These are phyloP conservation scores for Smittium culicis DNA, from an alignment of 371 early-diverging fungal species.

Conservation along the genomic window DNA sequence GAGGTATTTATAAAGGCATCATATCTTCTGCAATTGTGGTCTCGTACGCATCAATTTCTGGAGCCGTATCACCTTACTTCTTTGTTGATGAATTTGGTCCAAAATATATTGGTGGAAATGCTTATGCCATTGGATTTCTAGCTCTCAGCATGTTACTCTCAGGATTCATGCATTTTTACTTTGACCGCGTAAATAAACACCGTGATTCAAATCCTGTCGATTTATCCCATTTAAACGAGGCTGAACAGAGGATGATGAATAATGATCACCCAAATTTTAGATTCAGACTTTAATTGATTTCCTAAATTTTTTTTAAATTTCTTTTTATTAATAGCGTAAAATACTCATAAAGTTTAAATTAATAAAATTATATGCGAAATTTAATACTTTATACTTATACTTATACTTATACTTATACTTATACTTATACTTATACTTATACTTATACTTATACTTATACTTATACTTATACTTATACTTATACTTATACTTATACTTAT, in stretches of 20 bases:
- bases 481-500: too few species aligned
- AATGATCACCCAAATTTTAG: conserved; percentile 10
- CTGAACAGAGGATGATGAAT: conserved; percentile 4
- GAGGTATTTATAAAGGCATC: conserved; percentile 6
- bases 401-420: too few species aligned
- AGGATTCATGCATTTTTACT: not conserved
- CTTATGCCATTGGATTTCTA: not conserved
- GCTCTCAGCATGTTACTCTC: not conserved
- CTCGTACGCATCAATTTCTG: not conserved
- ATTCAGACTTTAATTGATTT: conserved; percentile 8
- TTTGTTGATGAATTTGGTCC: not conserved
- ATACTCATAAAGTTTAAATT: too few species aligned
- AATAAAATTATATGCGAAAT: too few species aligned
- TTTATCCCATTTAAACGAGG: conserved; percentile 7
- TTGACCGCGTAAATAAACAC: not conserved
- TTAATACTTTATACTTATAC: too few species aligned
- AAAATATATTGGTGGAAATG: not conserved
- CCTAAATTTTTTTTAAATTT: too few species aligned
- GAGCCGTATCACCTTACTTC: not conserved
- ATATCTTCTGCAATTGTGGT: conserved; percentile 1
- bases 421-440: too few species aligned
- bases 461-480: too few species aligned
- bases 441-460: too few species aligned
- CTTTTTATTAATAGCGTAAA: too few species aligned
- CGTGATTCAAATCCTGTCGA: conserved; percentile 5